phyloP scores from a whole-genome alignment of 2,329 filamentous ascomycete species.

The Acephala macrosclerotiorum region DNA sequence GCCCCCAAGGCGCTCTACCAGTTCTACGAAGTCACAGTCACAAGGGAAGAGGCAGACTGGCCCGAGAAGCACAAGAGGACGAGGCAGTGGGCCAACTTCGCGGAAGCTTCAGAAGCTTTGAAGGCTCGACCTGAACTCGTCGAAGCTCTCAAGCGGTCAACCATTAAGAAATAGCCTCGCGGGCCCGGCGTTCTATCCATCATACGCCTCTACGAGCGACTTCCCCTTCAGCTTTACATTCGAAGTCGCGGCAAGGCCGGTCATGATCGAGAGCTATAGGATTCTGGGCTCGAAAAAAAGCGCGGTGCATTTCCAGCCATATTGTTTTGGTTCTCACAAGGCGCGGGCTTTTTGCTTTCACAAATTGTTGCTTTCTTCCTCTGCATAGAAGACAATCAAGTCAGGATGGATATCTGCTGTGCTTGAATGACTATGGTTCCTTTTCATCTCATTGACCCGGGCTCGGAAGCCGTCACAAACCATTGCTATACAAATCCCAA shows the following conservation, averaged over 20 bases:
- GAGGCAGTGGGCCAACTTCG: constrained; percentile 88
- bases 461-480: constrained; percentile 18
- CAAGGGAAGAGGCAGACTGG: constrained; percentile 86
- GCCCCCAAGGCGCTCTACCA: constrained; percentile 71
- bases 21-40: constrained; percentile 89
- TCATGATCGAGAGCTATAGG: constrained; percentile 36
- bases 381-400: constrained; percentile 46
- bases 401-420: constrained; percentile 41
- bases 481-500: constrained; percentile 23
- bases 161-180: constrained; percentile 46
- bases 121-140: constrained; percentile 83
- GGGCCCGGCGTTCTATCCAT: constrained; percentile 45
- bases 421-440: constrained; percentile 36
- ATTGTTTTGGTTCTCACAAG: constrained; percentile 19
- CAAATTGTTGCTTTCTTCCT: constrained; percentile 34
- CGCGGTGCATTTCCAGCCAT: constrained; percentile 35
- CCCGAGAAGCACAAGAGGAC: constrained; percentile 92
- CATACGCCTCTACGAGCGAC: constrained; percentile 10
- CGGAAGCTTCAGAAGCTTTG: constrained; percentile 80
- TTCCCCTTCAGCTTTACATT: constrained; percentile 14
- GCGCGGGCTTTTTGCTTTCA: constrained; percentile 39
- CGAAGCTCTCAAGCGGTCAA: constrained; percentile 81
- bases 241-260: constrained; percentile 9
- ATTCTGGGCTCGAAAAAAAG: constrained; percentile 38
- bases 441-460: constrained; percentile 36